Evolutionary conservation across 2,329 filamentous ascomycete species (phyloP).

Genomic region (Alternaria panax): DNA sequence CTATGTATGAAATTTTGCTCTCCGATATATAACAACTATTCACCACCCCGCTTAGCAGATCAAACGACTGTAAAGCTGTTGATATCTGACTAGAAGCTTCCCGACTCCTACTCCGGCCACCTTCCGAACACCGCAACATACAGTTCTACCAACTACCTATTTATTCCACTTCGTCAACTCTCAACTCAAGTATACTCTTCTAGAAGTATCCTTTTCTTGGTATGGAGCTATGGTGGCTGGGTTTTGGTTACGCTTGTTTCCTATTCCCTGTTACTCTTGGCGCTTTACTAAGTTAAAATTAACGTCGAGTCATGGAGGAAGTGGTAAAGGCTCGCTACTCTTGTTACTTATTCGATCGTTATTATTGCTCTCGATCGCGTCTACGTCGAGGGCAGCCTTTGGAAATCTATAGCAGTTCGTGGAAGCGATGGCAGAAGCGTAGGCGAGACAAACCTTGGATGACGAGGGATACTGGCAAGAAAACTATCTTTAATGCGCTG

Average conservation of each 20-base stretch:
- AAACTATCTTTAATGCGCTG: not conserved
- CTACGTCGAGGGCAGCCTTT: not conserved
- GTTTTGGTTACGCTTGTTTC: not conserved
- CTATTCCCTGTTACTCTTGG: not conserved
- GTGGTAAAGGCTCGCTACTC: not conserved
- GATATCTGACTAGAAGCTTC: no score
- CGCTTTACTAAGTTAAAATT: not conserved
- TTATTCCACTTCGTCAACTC: not conserved
- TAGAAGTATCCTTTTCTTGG: not conserved
- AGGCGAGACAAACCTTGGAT: not conserved
- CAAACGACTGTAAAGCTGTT: no score
- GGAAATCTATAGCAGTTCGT: not conserved
- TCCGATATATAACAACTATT: not conserved
- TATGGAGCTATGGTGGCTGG: not conserved
- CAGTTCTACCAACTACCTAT: not conserved
- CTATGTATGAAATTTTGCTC: not conserved
- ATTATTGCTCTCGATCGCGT: not conserved
- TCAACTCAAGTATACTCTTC: no score
- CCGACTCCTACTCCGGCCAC: no score
- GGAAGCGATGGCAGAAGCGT: not conserved
- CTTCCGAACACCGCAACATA: not conserved
- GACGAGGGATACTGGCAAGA: not conserved
- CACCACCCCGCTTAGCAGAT: not conserved
- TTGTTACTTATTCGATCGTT: not conserved
- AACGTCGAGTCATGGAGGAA: not conserved